Conservation (phyloP, 306 rosid species). For the Parietaria judaica region DNA sequence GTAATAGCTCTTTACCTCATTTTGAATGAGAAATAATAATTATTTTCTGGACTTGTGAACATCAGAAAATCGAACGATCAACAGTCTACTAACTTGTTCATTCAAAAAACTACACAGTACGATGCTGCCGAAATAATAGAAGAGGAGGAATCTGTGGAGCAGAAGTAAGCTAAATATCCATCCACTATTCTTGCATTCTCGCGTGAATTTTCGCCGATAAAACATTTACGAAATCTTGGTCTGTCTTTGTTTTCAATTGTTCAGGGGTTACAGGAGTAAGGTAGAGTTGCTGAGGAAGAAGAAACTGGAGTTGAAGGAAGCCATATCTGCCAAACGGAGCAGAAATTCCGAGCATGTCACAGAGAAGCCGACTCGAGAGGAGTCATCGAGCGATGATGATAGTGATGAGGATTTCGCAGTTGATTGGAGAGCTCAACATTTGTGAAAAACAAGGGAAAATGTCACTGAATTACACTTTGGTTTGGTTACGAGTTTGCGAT, state of each 20-base stretch:
- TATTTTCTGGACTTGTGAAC: too few species aligned
- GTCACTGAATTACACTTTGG: too few species aligned
- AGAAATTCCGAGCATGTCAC: constrained; percentile 29
- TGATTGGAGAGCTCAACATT: constrained; percentile 95
- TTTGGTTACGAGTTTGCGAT: too few species aligned
- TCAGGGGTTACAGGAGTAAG: constrained; percentile 52
- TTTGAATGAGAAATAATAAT: too few species aligned
- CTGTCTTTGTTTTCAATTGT: constrained; percentile 5
- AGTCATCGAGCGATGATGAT: constrained; percentile 67
- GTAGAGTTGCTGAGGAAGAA: constrained; percentile 67
- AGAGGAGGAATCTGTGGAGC: constrained; percentile 83
- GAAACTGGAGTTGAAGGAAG: constrained; percentile 56
- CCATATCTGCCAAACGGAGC: constrained; percentile 38
- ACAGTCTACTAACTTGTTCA: constrained; percentile 3
- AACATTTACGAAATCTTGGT: neutral
- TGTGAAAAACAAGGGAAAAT: constrained; percentile 20
- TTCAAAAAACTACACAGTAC: constrained; percentile 38
- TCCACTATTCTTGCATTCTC: neutral
- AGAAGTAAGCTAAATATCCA: constrained; percentile 39
- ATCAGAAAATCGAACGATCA: neutral
- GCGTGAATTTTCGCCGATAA: neutral
- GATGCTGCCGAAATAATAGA: constrained; percentile 89
- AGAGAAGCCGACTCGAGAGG: constrained; percentile 37
- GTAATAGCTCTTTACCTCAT: constrained; percentile 28
- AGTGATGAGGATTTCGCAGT: constrained; percentile 63